Evolutionary conservation across 2,329 filamentous ascomycete genomes (phyloP), one percentile per base, ranked within the genome.

Genomic region (Diaporthe sp.): DNA sequence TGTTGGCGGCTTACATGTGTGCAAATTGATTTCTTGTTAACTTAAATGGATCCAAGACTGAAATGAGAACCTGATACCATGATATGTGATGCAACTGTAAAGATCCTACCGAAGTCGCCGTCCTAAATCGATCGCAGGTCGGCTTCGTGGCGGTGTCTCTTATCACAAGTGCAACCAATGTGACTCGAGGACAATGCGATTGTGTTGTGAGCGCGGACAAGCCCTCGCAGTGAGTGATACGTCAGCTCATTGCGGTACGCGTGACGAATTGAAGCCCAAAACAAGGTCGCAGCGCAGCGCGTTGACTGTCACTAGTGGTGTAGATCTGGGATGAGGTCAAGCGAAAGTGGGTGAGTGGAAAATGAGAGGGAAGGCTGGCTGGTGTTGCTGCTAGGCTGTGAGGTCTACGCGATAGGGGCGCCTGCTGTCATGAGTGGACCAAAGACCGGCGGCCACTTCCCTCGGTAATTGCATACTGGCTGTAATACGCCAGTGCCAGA

Each of bases 111-210:
- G 42, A 47, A 22, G 47, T 22, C 15, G 32, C 25, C 15, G 13
- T 39, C 61, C 30, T n/a, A 30, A 30, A n/a, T 19, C 30, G 6
- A 27, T 27, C 3, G 56, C n/a, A 53, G 32, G 69, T 32, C 47
- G 25, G 25, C 25, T 44, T 63, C 30, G n/a, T 30, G 25, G 27
- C 22, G 22, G 42, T n/a, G 56, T n/a, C 27, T 12, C 35, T 63
- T 25, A 25, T 63, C 32, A 47, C 22, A 25, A 19, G 56, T 39
- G 35, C n/a, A 19, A 30, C 25, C 19, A 51, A 3, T 19, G 50
- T 59, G 71, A 73, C 51, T 75, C 73, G 71, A 39, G 27, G n/a
- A 75, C 73, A 75, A 73, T 59, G 66, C 71, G n/a, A 73, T 75
- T 75, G 71, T 75, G 39, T 37, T 32, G 42, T n/a, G n/a, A 32